These are phyloP conservation scores for Tolypocladium pustulatum DNA, from an alignment of 2,329 filamentous ascomycete genomes.

Conservation along the genomic window DNA sequence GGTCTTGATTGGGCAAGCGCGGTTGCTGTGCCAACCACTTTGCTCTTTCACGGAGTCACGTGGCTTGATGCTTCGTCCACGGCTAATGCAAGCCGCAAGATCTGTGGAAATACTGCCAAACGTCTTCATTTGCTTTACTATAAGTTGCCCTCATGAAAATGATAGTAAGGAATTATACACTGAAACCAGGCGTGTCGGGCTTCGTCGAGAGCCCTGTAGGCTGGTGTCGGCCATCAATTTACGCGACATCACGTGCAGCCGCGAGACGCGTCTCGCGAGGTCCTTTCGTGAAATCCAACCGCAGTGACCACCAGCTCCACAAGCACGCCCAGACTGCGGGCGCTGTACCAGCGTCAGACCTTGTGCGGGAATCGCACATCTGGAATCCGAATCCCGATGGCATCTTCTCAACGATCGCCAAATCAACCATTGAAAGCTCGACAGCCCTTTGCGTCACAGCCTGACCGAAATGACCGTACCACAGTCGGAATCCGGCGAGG, in stretches of 20 bases:
- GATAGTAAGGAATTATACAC: too few species aligned
- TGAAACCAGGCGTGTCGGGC: neutral
- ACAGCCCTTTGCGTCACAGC: neutral
- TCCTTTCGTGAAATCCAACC: neutral
- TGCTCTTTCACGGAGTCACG: neutral
- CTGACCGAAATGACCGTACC: conserved; percentile 6
- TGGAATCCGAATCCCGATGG: neutral
- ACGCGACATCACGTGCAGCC: conserved; percentile 25
- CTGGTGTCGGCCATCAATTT: conserved; percentile 11
- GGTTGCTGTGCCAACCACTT: conserved; percentile 23
- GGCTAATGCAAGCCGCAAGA: neutral
- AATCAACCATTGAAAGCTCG: neutral
- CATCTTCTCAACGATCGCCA: too few species aligned
- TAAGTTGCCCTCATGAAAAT: too few species aligned
- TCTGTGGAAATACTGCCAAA: neutral
- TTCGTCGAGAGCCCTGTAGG: neutral
- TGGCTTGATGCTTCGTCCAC: neutral
- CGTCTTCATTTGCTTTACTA: neutral
- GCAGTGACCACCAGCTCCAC: neutral
- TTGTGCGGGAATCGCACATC: neutral
- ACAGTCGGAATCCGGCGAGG: conserved; percentile 6
- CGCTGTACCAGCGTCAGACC: neutral
- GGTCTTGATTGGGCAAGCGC: conserved; percentile 8
- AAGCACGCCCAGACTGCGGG: neutral
- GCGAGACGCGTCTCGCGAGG: conserved; percentile 16